phyloP scores from a whole-genome alignment of 164 flowering plant genomes.

The Macadamia tetraphylla region DNA sequence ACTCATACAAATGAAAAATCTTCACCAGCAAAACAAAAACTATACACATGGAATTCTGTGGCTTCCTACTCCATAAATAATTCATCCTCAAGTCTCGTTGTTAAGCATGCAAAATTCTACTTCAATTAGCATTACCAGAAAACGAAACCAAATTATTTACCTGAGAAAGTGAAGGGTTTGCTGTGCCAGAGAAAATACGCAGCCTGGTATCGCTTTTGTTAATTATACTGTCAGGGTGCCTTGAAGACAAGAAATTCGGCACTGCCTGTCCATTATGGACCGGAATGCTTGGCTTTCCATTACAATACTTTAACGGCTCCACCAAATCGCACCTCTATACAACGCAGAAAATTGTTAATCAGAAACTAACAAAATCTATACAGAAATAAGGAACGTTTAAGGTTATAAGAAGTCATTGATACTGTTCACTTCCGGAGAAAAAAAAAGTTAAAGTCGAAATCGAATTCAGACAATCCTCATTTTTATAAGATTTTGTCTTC shows the following conservation, averaged over 20 bases:
- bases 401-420: neutral
- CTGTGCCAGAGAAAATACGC: conserved; percentile 89
- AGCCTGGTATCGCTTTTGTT: conserved; percentile 45
- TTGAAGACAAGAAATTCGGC: conserved; percentile 34
- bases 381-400: too few relatives aligned
- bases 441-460: neutral
- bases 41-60: too few relatives aligned
- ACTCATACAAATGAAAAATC: too few relatives aligned
- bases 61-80: too few relatives aligned
- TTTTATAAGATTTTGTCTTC: too few relatives aligned
- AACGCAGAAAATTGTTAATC: neutral
- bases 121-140: too few relatives aligned
- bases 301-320: conserved; percentile 49
- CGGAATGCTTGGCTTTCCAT: conserved; percentile 50
- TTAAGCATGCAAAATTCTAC: too few relatives aligned
- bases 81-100: too few relatives aligned
- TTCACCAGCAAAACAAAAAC: too few relatives aligned
- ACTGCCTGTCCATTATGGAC: conserved; percentile 21
- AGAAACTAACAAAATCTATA: too few relatives aligned
- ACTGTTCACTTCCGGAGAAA: neutral
- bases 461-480: too few relatives aligned
- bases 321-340: conserved; percentile 48
- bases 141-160: conserved; percentile 20
- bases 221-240: conserved; percentile 11
- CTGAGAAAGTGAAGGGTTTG: conserved; percentile 84